Conservation (phyloP, 2,329 filamentous ascomycete species). For the Salinomyces thailandicus region DNA sequence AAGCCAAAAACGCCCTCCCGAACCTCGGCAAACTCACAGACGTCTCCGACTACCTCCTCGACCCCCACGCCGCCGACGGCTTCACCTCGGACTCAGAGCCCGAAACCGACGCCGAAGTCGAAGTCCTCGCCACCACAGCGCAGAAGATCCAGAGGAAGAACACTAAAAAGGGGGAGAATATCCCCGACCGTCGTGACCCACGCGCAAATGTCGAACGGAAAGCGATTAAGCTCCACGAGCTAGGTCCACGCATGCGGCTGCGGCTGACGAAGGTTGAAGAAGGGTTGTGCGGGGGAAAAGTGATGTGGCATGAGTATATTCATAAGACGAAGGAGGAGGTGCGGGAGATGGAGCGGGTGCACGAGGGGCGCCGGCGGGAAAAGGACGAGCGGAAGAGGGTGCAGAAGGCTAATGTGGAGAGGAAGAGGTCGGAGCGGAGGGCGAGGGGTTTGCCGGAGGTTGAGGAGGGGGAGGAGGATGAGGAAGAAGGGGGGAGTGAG, state of each 20-base stretch:
- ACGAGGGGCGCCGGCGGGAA: constrained; percentile 66
- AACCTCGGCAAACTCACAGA: constrained; percentile 87
- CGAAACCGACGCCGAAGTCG: constrained; percentile 92
- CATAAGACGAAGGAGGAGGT: constrained; percentile 72
- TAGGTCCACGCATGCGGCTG: constrained; percentile 81
- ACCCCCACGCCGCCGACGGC: constrained; percentile 61
- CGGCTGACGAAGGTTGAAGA: constrained; percentile 94
- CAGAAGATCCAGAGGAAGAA: constrained; percentile 51
- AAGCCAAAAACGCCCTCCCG: constrained; percentile 49
- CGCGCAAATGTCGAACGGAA: constrained; percentile 60
- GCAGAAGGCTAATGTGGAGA: constrained; percentile 84
- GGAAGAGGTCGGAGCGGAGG: constrained; percentile 58
- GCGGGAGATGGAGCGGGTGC: constrained; percentile 67
- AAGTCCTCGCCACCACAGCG: constrained; percentile 55
- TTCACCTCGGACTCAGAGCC: constrained; percentile 89
- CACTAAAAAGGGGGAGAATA: constrained; percentile 19
- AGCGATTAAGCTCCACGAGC: constrained; percentile 81
- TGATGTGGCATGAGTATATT: constrained; percentile 97
- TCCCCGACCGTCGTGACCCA: constrained; percentile 24
- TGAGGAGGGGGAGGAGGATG: constrained; percentile 29
- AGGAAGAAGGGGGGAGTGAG: constrained; percentile 29
- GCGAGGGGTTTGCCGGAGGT: constrained; percentile 34
- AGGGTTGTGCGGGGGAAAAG: constrained; percentile 74
- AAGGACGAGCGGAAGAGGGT: constrained; percentile 72
- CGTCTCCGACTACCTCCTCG: constrained; percentile 88